These are phyloP conservation scores for Penicillium sp. DNA, from an alignment of 2,329 filamentous ascomycete species.

Conservation along the genomic window DNA sequence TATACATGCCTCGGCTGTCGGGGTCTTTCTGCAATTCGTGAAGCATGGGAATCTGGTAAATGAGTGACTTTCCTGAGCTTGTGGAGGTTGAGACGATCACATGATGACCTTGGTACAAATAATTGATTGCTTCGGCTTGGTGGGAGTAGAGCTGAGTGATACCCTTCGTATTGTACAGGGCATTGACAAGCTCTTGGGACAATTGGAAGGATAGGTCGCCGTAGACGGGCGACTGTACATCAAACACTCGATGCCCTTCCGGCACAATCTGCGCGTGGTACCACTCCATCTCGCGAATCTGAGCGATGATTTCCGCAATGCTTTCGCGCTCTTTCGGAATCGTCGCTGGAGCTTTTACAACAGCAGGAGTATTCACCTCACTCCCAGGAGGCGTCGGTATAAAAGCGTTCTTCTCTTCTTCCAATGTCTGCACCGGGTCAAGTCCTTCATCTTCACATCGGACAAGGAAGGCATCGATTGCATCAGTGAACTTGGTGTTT, in stretches of 20 bases:
- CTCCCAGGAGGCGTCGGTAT: constrained; percentile 55
- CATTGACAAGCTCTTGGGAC: constrained; percentile 90
- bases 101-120: constrained; percentile 71
- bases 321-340: constrained; percentile 76
- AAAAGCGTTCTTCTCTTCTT: constrained; percentile 52
- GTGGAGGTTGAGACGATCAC: constrained; percentile 94
- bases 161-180: constrained; percentile 81
- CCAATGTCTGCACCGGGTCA: constrained; percentile 64
- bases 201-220: constrained; percentile 80
- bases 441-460: constrained; percentile 56
- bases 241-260: constrained; percentile 85
- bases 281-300: constrained; percentile 77
- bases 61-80: constrained; percentile 94
- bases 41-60: constrained; percentile 90
- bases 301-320: constrained; percentile 76
- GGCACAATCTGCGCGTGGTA: constrained; percentile 91
- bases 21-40: constrained; percentile 74
- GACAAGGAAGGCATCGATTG: constrained; percentile 71
- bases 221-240: constrained; percentile 72
- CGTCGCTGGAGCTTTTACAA: constrained; percentile 53
- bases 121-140: constrained; percentile 89
- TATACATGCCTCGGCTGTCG: constrained; percentile 84
- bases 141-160: constrained; percentile 86
- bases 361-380: constrained; percentile 35
- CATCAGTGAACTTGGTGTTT: constrained; percentile 73